Percentiles rank a stretch among this genome's conserved stretches.
These are phyloP conservation scores for Acanthamoeba sp. DNA, from an alignment of 208 protist species.

Conservation along the genomic window DNA sequence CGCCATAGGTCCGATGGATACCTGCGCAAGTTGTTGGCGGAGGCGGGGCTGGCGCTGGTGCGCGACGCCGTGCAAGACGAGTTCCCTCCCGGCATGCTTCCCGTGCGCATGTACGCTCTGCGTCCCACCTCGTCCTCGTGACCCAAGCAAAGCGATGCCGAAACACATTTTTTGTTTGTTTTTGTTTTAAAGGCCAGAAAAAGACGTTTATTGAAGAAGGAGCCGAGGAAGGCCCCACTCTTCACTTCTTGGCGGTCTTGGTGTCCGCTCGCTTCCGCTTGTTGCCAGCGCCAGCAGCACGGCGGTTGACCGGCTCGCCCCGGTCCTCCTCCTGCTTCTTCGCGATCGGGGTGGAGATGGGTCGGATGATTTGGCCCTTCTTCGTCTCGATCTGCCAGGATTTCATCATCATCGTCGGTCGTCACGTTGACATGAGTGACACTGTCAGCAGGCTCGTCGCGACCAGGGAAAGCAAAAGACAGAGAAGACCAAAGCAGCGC, in stretches of 20 bases:
- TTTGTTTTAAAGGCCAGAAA: not conserved
- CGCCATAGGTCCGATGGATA: constrained; percentile 75
- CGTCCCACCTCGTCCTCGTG: not conserved
- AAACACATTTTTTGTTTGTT: not conserved
- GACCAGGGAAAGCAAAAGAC: too few relatives aligned
- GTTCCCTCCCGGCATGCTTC: constrained; percentile 84
- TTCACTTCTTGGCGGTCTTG: constrained; percentile 28
- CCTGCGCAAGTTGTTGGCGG: constrained; percentile 76
- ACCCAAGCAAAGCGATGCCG: not conserved
- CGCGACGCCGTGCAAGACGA: constrained; percentile 79
- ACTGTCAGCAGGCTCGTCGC: too few relatives aligned
- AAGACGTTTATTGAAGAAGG: not conserved
- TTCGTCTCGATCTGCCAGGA: constrained; percentile 65
- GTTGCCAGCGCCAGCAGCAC: not conserved
- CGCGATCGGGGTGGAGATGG: not conserved
- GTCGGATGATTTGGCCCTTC: constrained; percentile 57
- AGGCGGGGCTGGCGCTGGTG: constrained; percentile 64
- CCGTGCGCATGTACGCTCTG: constrained; percentile 82
- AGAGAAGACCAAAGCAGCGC: not conserved
- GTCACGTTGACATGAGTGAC: too few relatives aligned
- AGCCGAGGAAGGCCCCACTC: not conserved
- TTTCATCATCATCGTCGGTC: too few relatives aligned
- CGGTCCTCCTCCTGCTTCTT: constrained; percentile 30
- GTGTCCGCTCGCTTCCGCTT: not conserved
- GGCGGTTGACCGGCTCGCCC: constrained; percentile 23